A percentile compares a stretch with the other conserved stretches of the same genome.
Evolutionary conservation across 805 yeast genomes (phyloP).

Genomic region (Candida odintsovae): DNA sequence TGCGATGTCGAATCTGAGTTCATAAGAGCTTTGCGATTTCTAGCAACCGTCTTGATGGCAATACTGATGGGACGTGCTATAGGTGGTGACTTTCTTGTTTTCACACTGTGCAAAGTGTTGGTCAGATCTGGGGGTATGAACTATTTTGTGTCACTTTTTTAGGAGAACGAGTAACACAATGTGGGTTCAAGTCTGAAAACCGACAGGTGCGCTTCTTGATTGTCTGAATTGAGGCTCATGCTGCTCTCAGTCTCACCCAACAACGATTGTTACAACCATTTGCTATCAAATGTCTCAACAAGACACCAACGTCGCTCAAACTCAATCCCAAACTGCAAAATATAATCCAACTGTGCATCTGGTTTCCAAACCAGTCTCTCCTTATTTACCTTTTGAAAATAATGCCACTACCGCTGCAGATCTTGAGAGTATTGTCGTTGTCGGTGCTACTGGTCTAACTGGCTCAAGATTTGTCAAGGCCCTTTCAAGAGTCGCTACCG

Average conservation of each 20-base stretch:
- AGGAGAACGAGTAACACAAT: neutral
- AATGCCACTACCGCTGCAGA: neutral
- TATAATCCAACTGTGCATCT: neutral
- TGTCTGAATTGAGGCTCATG: too few relatives aligned
- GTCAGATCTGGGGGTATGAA: neutral
- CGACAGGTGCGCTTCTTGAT: too few relatives aligned
- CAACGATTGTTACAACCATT: neutral
- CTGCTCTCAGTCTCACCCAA: neutral
- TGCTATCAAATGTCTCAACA: neutral
- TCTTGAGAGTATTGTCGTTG: constrained; percentile 8
- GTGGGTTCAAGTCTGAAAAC: neutral
- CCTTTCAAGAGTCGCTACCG: constrained; percentile 4
- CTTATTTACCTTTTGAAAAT: neutral
- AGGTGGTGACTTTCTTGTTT: too few relatives aligned
- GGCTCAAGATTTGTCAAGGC: constrained; percentile 12
- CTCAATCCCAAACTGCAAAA: neutral
- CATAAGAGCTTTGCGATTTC: neutral
- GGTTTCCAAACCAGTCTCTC: neutral
- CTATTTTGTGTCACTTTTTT: neutral
- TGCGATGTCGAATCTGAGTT: neutral
- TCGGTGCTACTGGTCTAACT: constrained; percentile 14
- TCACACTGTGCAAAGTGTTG: too few relatives aligned
- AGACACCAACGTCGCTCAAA: neutral
- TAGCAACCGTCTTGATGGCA: neutral
- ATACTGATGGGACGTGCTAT: too few relatives aligned